Evolutionary conservation across 805 yeast genomes (phyloP).

Genomic region (Nakazawaea sp.): DNA sequence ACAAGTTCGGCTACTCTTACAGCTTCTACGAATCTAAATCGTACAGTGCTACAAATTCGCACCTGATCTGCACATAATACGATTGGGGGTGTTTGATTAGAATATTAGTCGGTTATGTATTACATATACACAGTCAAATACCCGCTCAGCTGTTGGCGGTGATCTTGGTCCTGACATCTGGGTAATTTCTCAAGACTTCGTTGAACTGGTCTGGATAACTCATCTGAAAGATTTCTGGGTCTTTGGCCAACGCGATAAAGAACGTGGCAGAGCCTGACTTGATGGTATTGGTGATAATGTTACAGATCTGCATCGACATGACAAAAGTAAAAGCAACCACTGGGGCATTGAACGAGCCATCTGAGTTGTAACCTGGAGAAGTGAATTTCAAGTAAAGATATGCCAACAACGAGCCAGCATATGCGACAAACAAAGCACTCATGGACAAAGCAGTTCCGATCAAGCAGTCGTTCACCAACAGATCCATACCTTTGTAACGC

Average conservation of each 20-base stretch:
- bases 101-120: too few relatives aligned
- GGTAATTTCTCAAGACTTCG: slow-evolving; percentile 41
- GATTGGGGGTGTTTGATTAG: too few relatives aligned
- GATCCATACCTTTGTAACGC: slow-evolving; percentile 75
- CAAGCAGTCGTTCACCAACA: slow-evolving; percentile 77
- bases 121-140: too few relatives aligned
- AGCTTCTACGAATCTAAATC: too few relatives aligned
- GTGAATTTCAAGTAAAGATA: slow-evolving; percentile 64
- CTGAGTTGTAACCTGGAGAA: slow-evolving; percentile 53
- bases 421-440: slow-evolving; percentile 66
- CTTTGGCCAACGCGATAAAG: slow-evolving; percentile 72
- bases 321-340: slow-evolving; percentile 68
- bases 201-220: slow-evolving; percentile 54
- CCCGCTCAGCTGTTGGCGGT: slow-evolving; percentile 19
- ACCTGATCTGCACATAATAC: too few relatives aligned
- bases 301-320: slow-evolving; percentile 65
- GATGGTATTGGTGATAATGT: slow-evolving; percentile 62
- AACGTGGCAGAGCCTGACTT: slow-evolving; percentile 73
- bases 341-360: slow-evolving; percentile 62
- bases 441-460: slow-evolving; percentile 75
- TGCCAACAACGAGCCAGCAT: slow-evolving; percentile 41
- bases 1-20: too few relatives aligned
- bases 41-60: too few relatives aligned
- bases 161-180: slow-evolving; percentile 37
- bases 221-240: slow-evolving; percentile 71